Evolutionary conservation across 345 rosid genomes (phyloP), one percentile per base, ranked within the genome.

Genomic region (Luvunga scandens): DNA sequence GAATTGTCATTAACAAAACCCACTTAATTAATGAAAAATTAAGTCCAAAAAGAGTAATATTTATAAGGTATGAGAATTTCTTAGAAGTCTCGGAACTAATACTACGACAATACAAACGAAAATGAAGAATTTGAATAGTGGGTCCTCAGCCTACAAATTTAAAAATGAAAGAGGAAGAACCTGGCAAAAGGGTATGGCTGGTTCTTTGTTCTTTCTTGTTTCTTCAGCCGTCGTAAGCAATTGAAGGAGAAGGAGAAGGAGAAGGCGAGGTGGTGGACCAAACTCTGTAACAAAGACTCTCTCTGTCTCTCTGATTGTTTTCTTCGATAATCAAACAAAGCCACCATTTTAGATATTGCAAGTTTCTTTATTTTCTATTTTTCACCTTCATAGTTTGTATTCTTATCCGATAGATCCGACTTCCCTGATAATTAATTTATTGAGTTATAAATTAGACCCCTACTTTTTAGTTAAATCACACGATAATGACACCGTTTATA

Each of bases 311-410:
- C 18, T n/a, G 48, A 22, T 75, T 33, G 78, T 66, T 66, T 75
- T 53, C 53, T 63, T 75, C 64, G 72, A 75, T 53, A 53, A 65
- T 75, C 78, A 45, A 64, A 64, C 63, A 22, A 33, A 65, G 64
- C 71, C 71, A 45, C 77, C 61, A 63, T 48, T 75, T 50, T 30
- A 31, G 71, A 75, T 48, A 75, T 66, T 30, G 63, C 39, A 21
- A 30, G 7, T 48, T 75, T 31, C 48, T 64, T 42, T 63, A 9
- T 30, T 45, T 64, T 75, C 48, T 6, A 9, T 6, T 30, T 64
- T 64, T 48, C 0, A 42, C 70, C 50, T 42, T 6, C 22, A 22
- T 6, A 30, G 1, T 14, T 14, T 66, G 4, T 1, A 2, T 1
- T 75, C 14, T 22, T 33, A 1, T 4, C 30, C 9, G 9, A 63